These are phyloP conservation scores for Pisolithus thermaeus DNA, from an alignment of 1,284 basidiomycete species.

Conservation along the genomic window DNA sequence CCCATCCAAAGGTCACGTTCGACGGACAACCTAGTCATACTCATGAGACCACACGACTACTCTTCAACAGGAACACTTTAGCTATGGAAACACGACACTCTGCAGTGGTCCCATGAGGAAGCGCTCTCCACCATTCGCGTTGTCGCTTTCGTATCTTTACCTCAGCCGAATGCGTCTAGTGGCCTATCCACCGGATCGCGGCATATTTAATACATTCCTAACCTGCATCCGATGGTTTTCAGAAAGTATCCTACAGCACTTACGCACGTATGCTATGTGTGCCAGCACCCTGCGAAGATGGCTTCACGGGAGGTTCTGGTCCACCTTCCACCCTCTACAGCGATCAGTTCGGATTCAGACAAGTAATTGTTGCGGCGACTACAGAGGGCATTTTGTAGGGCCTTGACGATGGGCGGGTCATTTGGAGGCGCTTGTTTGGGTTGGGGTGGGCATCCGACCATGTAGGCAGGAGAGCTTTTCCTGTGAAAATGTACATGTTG, in stretches of 20 bases:
- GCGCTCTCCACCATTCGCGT: conserved; percentile 61
- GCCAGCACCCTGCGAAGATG: not conserved
- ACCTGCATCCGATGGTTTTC: not conserved
- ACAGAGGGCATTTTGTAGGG: conserved; percentile 74
- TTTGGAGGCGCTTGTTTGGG: conserved; percentile 73
- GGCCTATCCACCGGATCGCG: not conserved
- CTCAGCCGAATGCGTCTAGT: conserved; percentile 41
- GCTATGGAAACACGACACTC: conserved; percentile 58
- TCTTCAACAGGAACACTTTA: conserved; percentile 78
- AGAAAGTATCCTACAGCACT: not conserved
- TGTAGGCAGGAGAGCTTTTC: conserved; percentile 47
- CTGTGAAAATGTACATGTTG: conserved; percentile 43
- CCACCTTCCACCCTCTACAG: conserved; percentile 30
- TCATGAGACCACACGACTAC: conserved; percentile 39
- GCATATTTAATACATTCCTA: not conserved
- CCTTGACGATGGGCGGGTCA: conserved; percentile 70
- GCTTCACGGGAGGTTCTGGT: not conserved
- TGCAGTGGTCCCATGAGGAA: conserved; percentile 83
- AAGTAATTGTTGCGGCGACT: conserved; percentile 76
- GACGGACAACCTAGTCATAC: conserved; percentile 38
- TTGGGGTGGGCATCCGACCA: conserved; percentile 54
- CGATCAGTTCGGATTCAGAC: conserved; percentile 85
- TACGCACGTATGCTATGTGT: not conserved
- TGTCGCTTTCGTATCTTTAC: conserved; percentile 70
- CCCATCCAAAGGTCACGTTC: conserved; percentile 39